Base-by-base conservation (phyloP, 2,329 filamentous ascomycete species). In the Xylariaceae sp. region DNA sequence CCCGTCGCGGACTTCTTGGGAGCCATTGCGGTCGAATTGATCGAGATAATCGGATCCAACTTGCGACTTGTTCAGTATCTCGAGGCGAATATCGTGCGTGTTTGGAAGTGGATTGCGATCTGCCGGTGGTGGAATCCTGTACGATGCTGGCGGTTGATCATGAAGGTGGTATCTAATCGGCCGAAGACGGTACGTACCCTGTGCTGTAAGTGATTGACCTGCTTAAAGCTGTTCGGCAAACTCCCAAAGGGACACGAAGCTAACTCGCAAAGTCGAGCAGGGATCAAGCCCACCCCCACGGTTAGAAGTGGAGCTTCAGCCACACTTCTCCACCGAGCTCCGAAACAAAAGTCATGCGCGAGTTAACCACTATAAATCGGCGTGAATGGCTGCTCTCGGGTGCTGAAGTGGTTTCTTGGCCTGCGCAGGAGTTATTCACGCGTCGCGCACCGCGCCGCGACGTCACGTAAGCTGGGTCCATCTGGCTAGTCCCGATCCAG, bases 1-100 rank as follows among this genome's bases (percentile, higher is more conserved):
- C 64, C 72, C 47, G 74, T 70, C 49, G 73, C 70, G 45, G 76
- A 72, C 65, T 78, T 80, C 74, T 82, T 84, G 50, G 80, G 78
- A 53, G 81, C 77, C 82, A 83, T 71, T 45, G 81, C 67, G 54
- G 67, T 56, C 45, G 30, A 41, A 23, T 35, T 47, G 47, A 18
- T 52, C 18, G 54, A 18, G 17, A 51, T 30, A 59, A 51, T 61
- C 39, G 57, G 56, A 51, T 7, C 48, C 41, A 3, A 45, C 10
- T 53, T 41, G 30, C 56, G 47, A 55, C 51, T 39, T 39, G 51
- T 41, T 18, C 5, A 45, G 13, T 45, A 2, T 11, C 37, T 13
- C 2, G 41, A n/a, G 41, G 13, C 9, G 4, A 6, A 5, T n/a
- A n/a, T 45, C 4, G 41, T n/a, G 13, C 9, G 37, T 41, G 37